A percentile compares a stretch with the other conserved stretches of the same genome.
These are phyloP conservation scores for Primulina huaijiensis DNA, from an alignment of 257 asterid species.

Conservation along the genomic window DNA sequence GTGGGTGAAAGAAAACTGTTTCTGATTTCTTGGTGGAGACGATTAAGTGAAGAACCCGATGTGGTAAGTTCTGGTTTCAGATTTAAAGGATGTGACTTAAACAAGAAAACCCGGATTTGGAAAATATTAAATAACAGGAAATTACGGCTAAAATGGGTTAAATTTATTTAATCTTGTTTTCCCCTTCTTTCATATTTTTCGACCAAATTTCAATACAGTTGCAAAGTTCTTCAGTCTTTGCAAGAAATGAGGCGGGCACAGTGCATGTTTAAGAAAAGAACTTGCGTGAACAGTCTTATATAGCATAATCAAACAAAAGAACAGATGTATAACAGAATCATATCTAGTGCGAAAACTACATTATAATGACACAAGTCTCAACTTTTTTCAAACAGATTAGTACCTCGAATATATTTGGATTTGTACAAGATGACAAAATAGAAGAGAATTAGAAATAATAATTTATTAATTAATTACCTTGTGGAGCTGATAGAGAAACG, in stretches of 20 bases:
- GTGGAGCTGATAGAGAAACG: constrained; percentile 69
- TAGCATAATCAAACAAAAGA: constrained; percentile 25
- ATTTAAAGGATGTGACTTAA: constrained; percentile 23
- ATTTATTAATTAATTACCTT: constrained; percentile 36
- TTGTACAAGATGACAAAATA: not conserved
- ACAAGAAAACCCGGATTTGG: constrained; percentile 26
- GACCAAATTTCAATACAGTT: not conserved
- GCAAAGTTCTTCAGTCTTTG: not conserved
- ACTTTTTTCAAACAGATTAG: not conserved
- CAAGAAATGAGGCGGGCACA: constrained; percentile 23
- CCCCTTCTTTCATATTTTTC: not conserved
- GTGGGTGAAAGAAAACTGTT: not conserved
- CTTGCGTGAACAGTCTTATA: constrained; percentile 24
- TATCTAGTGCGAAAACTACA: constrained; percentile 19
- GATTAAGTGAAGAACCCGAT: constrained; percentile 26
- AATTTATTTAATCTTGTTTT: not conserved
- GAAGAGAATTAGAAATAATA: not conserved
- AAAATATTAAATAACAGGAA: constrained; percentile 22
- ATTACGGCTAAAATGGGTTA: constrained; percentile 11
- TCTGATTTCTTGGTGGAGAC: constrained; percentile 28
- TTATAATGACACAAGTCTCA: constrained; percentile 26
- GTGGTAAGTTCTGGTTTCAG: constrained; percentile 27
- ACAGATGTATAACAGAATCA: constrained; percentile 14
- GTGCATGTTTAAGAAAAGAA: constrained; percentile 20
- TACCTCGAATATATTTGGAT: constrained; percentile 6